A percentile compares a stretch with the other conserved stretches of the same genome.
These are phyloP conservation scores for Haplosporangium sp. DNA, from an alignment of 371 early-diverging fungal genomes.

Conservation along the genomic window DNA sequence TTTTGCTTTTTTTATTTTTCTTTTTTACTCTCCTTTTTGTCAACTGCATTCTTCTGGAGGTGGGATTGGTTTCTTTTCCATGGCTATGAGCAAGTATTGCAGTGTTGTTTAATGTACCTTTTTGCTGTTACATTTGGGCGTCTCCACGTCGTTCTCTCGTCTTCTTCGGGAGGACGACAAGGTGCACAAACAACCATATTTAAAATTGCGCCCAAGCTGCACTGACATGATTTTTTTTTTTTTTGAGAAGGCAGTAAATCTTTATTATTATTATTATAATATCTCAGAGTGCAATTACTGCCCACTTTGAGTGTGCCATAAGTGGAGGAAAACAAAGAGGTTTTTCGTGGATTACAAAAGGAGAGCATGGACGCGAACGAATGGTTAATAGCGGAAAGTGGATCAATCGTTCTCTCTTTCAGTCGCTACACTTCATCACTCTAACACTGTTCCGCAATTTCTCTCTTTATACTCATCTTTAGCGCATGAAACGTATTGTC, in stretches of 20 bases:
- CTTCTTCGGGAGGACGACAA: no score
- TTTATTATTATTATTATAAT: no score
- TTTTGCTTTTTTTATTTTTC: not conserved
- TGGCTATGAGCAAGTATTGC: not conserved
- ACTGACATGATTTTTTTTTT: no score
- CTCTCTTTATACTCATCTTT: not conserved
- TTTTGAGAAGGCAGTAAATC: no score
- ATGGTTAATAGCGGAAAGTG: not conserved
- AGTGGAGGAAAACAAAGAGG: not conserved
- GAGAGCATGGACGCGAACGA: not conserved
- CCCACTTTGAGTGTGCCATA: no score
- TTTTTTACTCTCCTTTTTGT: no score
- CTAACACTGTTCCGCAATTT: not conserved
- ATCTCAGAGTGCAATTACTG: no score
- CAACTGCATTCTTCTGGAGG: no score
- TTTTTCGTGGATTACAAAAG: not conserved
- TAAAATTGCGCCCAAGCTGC: no score
- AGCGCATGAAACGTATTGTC: slow-evolving; percentile 43
- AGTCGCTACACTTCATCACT: not conserved
- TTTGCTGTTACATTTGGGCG: not conserved
- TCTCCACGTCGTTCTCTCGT: no score
- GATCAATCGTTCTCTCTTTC: not conserved
- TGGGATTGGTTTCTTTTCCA: no score
- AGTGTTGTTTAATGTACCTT: not conserved
- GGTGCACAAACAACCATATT: not conserved